A percentile compares a stretch with the other conserved stretches of the same genome.
Conservation (phyloP, 2,329 filamentous ascomycete genomes). For the Neonectria ditissima region DNA sequence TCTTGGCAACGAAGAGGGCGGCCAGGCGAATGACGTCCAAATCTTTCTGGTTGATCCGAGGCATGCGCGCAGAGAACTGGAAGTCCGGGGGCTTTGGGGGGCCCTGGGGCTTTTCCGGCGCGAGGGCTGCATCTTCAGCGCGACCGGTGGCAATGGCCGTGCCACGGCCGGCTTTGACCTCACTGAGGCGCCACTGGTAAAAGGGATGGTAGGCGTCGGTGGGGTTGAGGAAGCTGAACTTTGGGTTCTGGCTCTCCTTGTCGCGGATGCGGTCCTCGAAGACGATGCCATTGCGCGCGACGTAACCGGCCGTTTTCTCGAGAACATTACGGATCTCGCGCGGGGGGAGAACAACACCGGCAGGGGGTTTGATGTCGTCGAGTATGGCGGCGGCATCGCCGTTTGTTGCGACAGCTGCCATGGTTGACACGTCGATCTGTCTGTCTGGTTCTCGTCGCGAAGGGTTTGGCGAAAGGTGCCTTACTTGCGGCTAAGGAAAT, state of each 20-base stretch:
- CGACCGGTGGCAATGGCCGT: constrained; percentile 82
- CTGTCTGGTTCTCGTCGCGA: constrained; percentile 13
- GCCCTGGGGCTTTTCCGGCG: constrained; percentile 76
- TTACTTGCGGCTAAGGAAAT: constrained; percentile 37
- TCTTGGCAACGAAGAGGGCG: constrained; percentile 91
- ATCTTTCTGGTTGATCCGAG: constrained; percentile 95
- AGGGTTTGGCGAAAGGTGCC: constrained; percentile 7
- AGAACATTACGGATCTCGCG: constrained; percentile 86
- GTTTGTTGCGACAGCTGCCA: constrained; percentile 58
- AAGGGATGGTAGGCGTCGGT: constrained; percentile 88
- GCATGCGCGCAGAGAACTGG: constrained; percentile 95
- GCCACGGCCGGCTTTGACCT: constrained; percentile 86
- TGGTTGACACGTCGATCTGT: constrained; percentile 29
- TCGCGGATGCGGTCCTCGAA: constrained; percentile 89
- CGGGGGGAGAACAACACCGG: constrained; percentile 88
- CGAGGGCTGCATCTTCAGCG: constrained; percentile 69
- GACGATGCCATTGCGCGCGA: constrained; percentile 74
- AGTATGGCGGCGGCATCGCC: constrained; percentile 66
- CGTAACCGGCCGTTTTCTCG: constrained; percentile 95
- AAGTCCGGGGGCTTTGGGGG: constrained; percentile 89
- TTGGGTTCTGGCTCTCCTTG: constrained; percentile 86
- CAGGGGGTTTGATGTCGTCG: constrained; percentile 80
- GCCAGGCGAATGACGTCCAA: constrained; percentile 80
- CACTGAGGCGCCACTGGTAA: constrained; percentile 90
- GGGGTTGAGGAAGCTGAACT: constrained; percentile 86